A percentile compares a stretch with the other conserved stretches of the same genome.
phyloP scores from a whole-genome alignment of 352 stramenopile genomes.

The Phytophthora gonapodyides region DNA sequence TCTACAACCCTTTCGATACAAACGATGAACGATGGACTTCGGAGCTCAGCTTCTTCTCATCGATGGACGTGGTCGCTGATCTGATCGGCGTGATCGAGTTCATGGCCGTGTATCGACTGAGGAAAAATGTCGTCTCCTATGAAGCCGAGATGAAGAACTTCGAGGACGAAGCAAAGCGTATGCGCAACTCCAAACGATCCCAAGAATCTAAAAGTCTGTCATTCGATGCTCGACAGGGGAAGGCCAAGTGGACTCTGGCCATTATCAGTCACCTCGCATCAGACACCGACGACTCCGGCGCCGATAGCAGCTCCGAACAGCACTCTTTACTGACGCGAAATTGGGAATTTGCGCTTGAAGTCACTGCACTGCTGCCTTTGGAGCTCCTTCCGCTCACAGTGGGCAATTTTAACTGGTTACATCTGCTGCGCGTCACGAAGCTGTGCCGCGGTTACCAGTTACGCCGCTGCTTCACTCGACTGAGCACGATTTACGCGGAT shows the following conservation, averaged over 20 bases:
- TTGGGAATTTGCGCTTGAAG: slow-evolving; percentile 46
- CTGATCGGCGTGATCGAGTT: slow-evolving; percentile 47
- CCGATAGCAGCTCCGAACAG: background rate
- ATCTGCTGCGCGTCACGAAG: slow-evolving; percentile 57
- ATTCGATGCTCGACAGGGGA: background rate
- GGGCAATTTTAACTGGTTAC: slow-evolving; percentile 47
- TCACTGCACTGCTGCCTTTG: slow-evolving; percentile 51
- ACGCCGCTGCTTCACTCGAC: slow-evolving; percentile 35
- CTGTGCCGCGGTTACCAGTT: slow-evolving; percentile 54
- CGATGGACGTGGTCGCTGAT: slow-evolving; percentile 50
- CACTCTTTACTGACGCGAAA: slow-evolving; percentile 18
- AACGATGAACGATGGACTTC: slow-evolving; percentile 35
- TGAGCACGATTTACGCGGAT: slow-evolving; percentile 55
- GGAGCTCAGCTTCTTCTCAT: slow-evolving; percentile 44
- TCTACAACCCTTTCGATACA: slow-evolving; percentile 51
- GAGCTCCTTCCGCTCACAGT: slow-evolving; percentile 47
- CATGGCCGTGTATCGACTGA: slow-evolving; percentile 42
- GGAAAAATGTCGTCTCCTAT: slow-evolving; percentile 47
- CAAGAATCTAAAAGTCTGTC: slow-evolving; percentile 29
- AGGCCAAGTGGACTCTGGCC: slow-evolving; percentile 49
- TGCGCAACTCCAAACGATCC: slow-evolving; percentile 35
- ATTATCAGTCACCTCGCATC: slow-evolving; percentile 24
- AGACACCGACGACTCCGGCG: no score
- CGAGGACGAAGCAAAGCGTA: slow-evolving; percentile 56
- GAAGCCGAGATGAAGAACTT: slow-evolving; percentile 46